A percentile compares a stretch with the other conserved stretches of the same genome.
Evolutionary conservation across 2,329 filamentous ascomycete species (phyloP).

Genomic region (Fulvia fulva): DNA sequence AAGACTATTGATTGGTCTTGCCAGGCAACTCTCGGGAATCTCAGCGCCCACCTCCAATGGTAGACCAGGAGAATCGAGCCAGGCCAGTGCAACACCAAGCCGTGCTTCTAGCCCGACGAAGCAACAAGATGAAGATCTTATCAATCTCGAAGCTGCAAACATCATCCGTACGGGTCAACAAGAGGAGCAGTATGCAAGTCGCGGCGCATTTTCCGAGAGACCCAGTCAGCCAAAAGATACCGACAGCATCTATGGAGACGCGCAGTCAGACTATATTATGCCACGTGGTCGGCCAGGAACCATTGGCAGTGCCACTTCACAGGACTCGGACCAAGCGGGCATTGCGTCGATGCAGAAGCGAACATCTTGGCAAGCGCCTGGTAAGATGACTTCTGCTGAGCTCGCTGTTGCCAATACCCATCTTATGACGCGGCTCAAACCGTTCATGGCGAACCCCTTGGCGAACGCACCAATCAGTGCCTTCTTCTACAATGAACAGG

Average conservation of each 20-base stretch:
- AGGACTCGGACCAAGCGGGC: conserved; percentile 19
- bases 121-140: conserved; percentile 59
- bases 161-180: conserved; percentile 74
- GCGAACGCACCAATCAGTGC: conserved; percentile 76
- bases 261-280: background rate
- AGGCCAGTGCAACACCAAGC: conserved; percentile 44
- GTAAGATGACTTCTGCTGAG: conserved; percentile 71
- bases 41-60: conserved; percentile 56
- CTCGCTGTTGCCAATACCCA: conserved; percentile 76
- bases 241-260: conserved; percentile 36
- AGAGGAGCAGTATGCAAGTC: conserved; percentile 56
- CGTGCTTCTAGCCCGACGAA: conserved; percentile 40
- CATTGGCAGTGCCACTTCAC: conserved; percentile 23
- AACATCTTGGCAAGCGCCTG: conserved; percentile 47
- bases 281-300: conserved; percentile 21
- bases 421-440: conserved; percentile 79
- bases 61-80: conserved; percentile 32
- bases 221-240: conserved; percentile 49
- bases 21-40: conserved; percentile 81
- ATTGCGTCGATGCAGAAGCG: conserved; percentile 45
- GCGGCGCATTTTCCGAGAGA: conserved; percentile 69
- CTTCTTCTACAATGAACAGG: conserved; percentile 87
- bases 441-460: conserved; percentile 83
- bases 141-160: conserved; percentile 69
- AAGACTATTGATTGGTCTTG: conserved; percentile 78